Evolutionary conservation across 805 yeast genomes (phyloP), one percentile per base, ranked within the genome.

Genomic region (Lipomyces orientalis): DNA sequence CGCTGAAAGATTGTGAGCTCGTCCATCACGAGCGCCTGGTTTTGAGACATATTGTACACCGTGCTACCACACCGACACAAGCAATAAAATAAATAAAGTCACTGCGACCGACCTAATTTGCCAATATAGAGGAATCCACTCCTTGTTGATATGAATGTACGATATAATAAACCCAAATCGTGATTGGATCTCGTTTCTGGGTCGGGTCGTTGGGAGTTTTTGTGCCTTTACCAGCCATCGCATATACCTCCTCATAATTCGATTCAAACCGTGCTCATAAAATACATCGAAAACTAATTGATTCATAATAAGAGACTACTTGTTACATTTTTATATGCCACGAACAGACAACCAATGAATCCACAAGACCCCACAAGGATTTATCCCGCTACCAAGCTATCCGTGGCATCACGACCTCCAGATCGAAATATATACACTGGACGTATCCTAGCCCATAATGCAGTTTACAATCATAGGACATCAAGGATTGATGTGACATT

Each of bases 1-100:
- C 35, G 58, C 16, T 37, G 37, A 54, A 60, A 61, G 14, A 67
- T 9, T 0, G 61, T 4, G 33, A 65, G 61, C 52, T 67, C 70
- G 12, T 49, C 66, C 25, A 19, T 37, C 14, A 37, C 22, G 6
- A 3, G 49, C 22, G 49, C 22, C 22, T 43, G 49, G 6, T 19
- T 16, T n/a, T 19, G n/a, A 43, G n/a, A 16, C 49, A 43, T 43
- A 16, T 3, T 16, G 49, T 8, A 43, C 22, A 16, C 19, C 19
- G 16, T 8, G 10, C 49, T 16, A 43, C 7, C 19, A 14, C 22
- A 16, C 49, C 6, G 9, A 19, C 14, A 37, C 49, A 43, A 43
- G 6, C 19, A 43, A 43, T 43, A 14, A n/a, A 37, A 4, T 19
- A n/a, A n/a, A 19, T n/a, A 43, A 14, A 16, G n/a, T 3, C 19